Evolutionary conservation across 106 monocot genomes (phyloP).

Genomic region (Dendrobium catenatum): DNA sequence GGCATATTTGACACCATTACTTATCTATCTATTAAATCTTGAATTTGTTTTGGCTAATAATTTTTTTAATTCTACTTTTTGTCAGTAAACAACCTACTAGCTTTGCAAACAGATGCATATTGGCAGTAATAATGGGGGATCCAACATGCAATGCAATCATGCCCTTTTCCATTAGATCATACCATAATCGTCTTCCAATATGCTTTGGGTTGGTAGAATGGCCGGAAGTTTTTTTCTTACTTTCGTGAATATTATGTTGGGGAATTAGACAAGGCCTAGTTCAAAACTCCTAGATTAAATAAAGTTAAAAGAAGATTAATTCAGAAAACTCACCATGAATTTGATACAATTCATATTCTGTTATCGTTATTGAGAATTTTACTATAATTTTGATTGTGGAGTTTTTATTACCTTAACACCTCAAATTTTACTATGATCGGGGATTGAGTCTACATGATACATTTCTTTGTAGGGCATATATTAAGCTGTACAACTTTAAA

Average conservation of each 20-base stretch:
- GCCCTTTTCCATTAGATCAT: background rate
- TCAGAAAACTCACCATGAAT: no score
- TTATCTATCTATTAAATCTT: background rate
- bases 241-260: background rate
- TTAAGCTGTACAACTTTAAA: no score
- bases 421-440: no score
- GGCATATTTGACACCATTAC: background rate
- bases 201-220: background rate
- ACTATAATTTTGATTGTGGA: no score
- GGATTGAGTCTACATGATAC: no score
- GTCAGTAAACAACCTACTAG: background rate
- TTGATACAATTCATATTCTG: no score
- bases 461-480: no score
- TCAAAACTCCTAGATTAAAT: no score
- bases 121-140: background rate
- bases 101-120: background rate
- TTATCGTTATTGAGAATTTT: no score
- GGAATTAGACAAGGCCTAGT: no score
- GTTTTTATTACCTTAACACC: no score
- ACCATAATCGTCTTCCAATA: background rate
- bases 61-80: background rate
- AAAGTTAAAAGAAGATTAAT: no score
- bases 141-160: background rate
- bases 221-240: background rate
- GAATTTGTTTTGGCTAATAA: background rate